Conservation (phyloP, 2,329 filamentous ascomycete species). For the Fusarium haematococcum region DNA sequence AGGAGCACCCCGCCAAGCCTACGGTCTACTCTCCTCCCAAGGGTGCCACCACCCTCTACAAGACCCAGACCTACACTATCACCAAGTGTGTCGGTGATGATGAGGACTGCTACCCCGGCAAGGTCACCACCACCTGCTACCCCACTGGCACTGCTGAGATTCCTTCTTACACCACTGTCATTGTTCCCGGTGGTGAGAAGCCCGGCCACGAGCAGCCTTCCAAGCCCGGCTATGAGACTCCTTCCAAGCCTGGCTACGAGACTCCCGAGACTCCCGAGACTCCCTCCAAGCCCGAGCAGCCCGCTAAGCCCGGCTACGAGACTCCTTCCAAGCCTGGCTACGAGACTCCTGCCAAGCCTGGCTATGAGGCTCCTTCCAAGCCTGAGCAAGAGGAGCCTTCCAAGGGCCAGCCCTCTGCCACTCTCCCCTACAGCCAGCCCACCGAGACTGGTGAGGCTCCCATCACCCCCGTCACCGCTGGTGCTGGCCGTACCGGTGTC, state of each 20-base stretch:
- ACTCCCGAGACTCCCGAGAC: not conserved
- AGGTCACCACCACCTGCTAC: conserved; percentile 45
- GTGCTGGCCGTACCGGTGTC: conserved; percentile 48
- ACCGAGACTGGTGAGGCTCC: conserved; percentile 24
- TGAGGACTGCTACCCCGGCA: conserved; percentile 48
- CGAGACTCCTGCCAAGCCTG: not conserved
- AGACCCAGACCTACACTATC: conserved; percentile 50
- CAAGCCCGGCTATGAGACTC: conserved; percentile 10
- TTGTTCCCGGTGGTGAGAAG: conserved; percentile 10
- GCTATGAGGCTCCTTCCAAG: not conserved
- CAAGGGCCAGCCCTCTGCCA: conserved; percentile 37
- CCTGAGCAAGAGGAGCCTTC: not conserved
- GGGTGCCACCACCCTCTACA: conserved; percentile 42
- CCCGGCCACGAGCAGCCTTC: conserved; percentile 16
- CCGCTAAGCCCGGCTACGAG: not conserved
- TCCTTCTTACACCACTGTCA: conserved; percentile 38
- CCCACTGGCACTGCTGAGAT: conserved; percentile 49
- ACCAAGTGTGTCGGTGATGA: conserved; percentile 47
- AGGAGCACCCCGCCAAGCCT: conserved; percentile 28
- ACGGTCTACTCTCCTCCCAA: conserved; percentile 49
- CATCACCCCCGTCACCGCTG: conserved; percentile 43
- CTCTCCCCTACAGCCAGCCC: conserved; percentile 31
- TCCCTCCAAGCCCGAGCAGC: not conserved
- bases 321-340: conserved; percentile 13
- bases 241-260: conserved; percentile 7